A percentile compares a stretch with the other conserved stretches of the same genome.
These are phyloP conservation scores for Linnemannia elongata DNA, from an alignment of 192 early-diverging fungal species.

Conservation along the genomic window DNA sequence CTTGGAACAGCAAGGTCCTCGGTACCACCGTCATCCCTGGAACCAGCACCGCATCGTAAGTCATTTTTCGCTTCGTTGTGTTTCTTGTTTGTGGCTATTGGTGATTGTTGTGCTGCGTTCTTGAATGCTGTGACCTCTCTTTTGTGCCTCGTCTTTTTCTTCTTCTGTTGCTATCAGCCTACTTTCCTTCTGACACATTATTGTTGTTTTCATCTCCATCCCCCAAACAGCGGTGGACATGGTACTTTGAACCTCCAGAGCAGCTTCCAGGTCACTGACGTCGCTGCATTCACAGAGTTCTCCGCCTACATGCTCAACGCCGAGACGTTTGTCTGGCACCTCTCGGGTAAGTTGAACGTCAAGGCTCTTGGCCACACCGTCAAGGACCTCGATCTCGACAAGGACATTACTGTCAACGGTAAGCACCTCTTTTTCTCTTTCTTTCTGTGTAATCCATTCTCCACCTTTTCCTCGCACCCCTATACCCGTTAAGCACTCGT, in stretches of 20 bases:
- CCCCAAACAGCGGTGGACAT: constrained; percentile 13
- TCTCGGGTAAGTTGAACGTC: constrained; percentile 58
- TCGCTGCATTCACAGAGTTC: constrained; percentile 59
- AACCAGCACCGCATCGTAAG: constrained; percentile 16
- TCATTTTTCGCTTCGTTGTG: background rate
- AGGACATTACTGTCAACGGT: constrained; percentile 64
- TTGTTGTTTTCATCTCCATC: background rate
- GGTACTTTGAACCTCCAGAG: constrained; percentile 23
- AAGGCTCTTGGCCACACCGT: constrained; percentile 59
- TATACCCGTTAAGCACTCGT: too few species aligned
- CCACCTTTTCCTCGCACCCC: too few species aligned
- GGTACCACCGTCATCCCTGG: constrained; percentile 24
- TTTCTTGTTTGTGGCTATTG: background rate
- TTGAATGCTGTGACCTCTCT: too few species aligned
- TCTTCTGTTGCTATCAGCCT: background rate
- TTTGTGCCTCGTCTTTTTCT: too few species aligned
- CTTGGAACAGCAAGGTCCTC: constrained; percentile 45
- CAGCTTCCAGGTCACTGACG: constrained; percentile 57
- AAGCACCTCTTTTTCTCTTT: background rate
- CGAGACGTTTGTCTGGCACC: constrained; percentile 61
- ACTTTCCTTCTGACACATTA: background rate
- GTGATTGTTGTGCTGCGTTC: background rate
- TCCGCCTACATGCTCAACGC: constrained; percentile 63
- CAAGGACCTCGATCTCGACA: constrained; percentile 61
- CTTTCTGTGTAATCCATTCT: too few species aligned